Conservation (phyloP, 768 basidiomycete genomes). For the Inosperma sp. region DNA sequence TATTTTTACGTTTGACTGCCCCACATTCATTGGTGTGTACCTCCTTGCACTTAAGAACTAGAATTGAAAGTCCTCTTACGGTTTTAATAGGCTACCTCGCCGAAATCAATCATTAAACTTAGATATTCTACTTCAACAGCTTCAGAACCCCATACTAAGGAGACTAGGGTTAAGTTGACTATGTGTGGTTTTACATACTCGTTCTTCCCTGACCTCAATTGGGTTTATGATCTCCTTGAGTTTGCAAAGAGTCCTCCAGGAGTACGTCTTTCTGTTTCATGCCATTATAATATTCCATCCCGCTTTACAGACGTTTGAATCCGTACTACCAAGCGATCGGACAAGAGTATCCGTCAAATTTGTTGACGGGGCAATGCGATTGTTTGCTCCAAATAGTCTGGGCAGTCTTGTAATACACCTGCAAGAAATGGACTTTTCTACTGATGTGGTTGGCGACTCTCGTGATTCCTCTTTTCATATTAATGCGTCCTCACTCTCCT, state of each 20-base stretch:
- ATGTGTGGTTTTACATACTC: constrained; percentile 62
- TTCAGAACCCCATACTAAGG: constrained; percentile 64
- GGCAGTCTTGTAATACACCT: constrained; percentile 67
- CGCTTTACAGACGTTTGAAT: constrained; percentile 68
- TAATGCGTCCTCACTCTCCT: constrained; percentile 41
- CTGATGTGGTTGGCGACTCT: constrained; percentile 67
- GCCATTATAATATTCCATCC: not conserved
- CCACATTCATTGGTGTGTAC: constrained; percentile 58
- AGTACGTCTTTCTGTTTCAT: constrained; percentile 43
- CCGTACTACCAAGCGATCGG: constrained; percentile 85
- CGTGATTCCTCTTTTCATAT: constrained; percentile 51
- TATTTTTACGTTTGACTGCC: constrained; percentile 52
- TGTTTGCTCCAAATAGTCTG: constrained; percentile 50
- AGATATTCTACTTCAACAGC: constrained; percentile 62
- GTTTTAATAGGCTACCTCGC: constrained; percentile 45
- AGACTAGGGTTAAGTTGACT: constrained; percentile 64
- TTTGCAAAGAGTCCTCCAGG: constrained; percentile 86
- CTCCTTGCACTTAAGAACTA: too few species aligned
- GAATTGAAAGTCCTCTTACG: too few species aligned
- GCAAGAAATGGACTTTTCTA: constrained; percentile 62
- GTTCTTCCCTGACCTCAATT: constrained; percentile 56
- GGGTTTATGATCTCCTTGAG: constrained; percentile 52
- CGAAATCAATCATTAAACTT: constrained; percentile 54
- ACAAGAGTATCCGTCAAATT: constrained; percentile 67
- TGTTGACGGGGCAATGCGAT: constrained; percentile 60